phyloP scores from a whole-genome alignment of 1,284 basidiomycete genomes.

The Ceratobasidium sp. region DNA sequence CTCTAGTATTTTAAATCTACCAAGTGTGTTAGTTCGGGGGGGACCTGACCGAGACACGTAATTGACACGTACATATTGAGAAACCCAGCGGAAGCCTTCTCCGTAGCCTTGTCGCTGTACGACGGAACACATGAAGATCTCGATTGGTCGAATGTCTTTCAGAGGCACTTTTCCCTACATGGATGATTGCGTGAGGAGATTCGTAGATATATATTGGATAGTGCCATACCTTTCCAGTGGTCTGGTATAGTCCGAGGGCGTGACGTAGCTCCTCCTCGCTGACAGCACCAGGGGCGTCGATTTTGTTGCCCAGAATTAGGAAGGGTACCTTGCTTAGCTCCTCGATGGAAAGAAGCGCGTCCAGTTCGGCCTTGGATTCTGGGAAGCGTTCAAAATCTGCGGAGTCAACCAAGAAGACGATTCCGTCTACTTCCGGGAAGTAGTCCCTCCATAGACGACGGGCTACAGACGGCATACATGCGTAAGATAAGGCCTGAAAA shows the following conservation, averaged over 20 bases:
- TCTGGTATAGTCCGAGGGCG: slow-evolving; percentile 95
- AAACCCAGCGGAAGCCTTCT: slow-evolving; percentile 98
- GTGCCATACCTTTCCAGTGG: slow-evolving; percentile 88
- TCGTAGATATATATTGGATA: not conserved
- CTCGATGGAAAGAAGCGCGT: slow-evolving; percentile 92
- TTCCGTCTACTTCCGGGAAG: slow-evolving; percentile 99
- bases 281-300: slow-evolving; percentile 96
- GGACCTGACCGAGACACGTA: not conserved
- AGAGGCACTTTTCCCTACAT: slow-evolving; percentile 92
- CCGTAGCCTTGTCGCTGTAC: slow-evolving; percentile 99
- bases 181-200: slow-evolving; percentile 1
- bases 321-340: slow-evolving; percentile 95
- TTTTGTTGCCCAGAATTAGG: slow-evolving; percentile 99
- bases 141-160: slow-evolving; percentile 96
- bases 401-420: slow-evolving; percentile 97
- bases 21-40: not conserved
- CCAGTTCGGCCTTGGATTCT: slow-evolving; percentile 96
- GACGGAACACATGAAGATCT: slow-evolving; percentile 99
- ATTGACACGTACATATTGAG: slow-evolving; percentile 79
- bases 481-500: slow-evolving; percentile 17
- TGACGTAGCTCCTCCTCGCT: slow-evolving; percentile 97
- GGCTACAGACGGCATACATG: slow-evolving; percentile 58
- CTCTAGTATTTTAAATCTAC: slow-evolving; percentile 35
- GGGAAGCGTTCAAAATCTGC: slow-evolving; percentile 95
- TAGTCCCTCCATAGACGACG: slow-evolving; percentile 99